phyloP scores from a whole-genome alignment of 305 asterid species.

The Rubia balearica region DNA sequence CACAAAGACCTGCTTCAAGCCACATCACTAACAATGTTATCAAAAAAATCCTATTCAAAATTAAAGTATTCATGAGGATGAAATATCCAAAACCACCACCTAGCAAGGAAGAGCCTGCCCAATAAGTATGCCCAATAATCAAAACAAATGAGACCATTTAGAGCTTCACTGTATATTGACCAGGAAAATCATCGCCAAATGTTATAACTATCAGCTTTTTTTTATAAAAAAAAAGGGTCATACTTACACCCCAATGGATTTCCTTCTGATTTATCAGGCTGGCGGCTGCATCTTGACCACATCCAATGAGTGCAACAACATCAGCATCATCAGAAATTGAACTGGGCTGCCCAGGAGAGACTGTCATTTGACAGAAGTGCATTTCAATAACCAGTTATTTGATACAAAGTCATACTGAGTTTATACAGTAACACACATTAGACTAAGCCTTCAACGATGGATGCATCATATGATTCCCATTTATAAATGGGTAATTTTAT shows the following conservation, averaged over 20 bases:
- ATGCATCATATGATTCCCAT: neutral
- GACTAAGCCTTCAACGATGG: neutral
- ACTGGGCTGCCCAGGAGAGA: constrained; percentile 85
- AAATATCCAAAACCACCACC: neutral
- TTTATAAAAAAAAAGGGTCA: neutral
- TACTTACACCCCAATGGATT: constrained; percentile 93
- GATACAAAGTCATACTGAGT: neutral
- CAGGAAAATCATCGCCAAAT: neutral
- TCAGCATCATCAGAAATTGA: constrained; percentile 89
- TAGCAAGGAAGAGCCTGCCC: neutral
- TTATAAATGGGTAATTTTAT: neutral
- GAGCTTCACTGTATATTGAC: neutral
- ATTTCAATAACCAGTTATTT: constrained; percentile 7
- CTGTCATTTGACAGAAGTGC: constrained; percentile 30
- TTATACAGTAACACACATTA: neutral
- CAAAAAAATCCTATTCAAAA: neutral
- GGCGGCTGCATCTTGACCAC: constrained; percentile 69
- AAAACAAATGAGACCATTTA: neutral
- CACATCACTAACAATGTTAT: neutral
- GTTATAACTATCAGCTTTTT: neutral
- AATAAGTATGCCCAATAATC: neutral
- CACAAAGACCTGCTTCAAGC: neutral
- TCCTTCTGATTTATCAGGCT: constrained; percentile 83
- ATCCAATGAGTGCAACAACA: constrained; percentile 65
- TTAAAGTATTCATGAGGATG: neutral